Base-by-base conservation (phyloP, 371 early-diverging fungal genomes). In the Rhizopus sp. region DNA sequence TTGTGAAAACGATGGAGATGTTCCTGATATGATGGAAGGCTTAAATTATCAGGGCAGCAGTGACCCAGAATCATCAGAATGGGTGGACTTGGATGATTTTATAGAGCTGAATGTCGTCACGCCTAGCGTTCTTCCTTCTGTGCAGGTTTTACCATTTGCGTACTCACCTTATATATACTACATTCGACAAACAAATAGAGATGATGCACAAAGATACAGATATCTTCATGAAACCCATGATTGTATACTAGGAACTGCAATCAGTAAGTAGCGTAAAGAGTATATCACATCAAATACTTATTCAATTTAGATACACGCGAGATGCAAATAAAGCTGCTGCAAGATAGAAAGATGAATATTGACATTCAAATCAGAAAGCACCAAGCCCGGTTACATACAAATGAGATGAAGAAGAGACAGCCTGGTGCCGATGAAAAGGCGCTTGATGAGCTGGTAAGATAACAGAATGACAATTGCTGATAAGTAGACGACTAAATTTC, bases 151-250 rank as follows among this genome's bases (percentile, higher is more conserved):
- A 0, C 85, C 90, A 0, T 84, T 88, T 62, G 73, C 80, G 0
- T 87, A 81, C 71, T 63, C 80, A 0, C 89, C 89, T 0, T 72
- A 77, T 53, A 63, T 88, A 12, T 75, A 81, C 39, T 90, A 87
- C 63, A 80, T 78, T 58, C 84, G 81, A 49, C 78, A 82, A 55
- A 75, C 59, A n/a, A 70, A 78, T 44, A 69, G 75, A 44, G 72
- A 66, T 37, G 78, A 75, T 41, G 40, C 64, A 5, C 68, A 76
- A 50, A 68, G 71, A 41, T 72, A 71, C 49, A 71, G 62, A 17
- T 76, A 78, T 51, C 59, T 81, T 50, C 63, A 62, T 50, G 68
- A 66, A 29, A 75, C 82, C 3, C 81, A 86, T 49, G 68, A 78
- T 39, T 80, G 80, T 57, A 72, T 78, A 13, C 41, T 81, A 50